Evolutionary conservation across 345 rosid genomes (phyloP).

Genomic region (Populus simonii): DNA sequence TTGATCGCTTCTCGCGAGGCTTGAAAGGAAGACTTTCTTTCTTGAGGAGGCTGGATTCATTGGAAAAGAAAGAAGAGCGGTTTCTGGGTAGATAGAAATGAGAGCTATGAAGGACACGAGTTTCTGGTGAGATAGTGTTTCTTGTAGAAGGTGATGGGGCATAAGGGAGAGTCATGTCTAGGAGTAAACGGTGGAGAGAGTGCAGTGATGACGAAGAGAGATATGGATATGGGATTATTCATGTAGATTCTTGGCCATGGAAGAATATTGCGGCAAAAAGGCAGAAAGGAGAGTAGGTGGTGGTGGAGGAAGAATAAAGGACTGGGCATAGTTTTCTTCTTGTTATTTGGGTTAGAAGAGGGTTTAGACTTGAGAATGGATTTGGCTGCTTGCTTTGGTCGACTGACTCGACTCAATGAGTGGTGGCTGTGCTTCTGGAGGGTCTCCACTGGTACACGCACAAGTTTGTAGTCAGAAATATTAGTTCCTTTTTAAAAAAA

Average conservation of each 20-base stretch:
- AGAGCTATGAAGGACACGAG: slow-evolving; percentile 28
- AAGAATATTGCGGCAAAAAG: slow-evolving; percentile 2
- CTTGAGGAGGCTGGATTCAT: slow-evolving; percentile 31
- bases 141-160: slow-evolving; percentile 47
- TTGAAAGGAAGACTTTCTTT: slow-evolving; percentile 28
- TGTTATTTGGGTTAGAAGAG: background rate
- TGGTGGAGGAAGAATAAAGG: slow-evolving; percentile 2
- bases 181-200: background rate
- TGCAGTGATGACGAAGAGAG: background rate
- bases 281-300: slow-evolving; percentile 1
- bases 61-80: slow-evolving; percentile 25
- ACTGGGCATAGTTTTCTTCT: slow-evolving; percentile 3
- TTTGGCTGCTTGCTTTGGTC: slow-evolving; percentile 29
- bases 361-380: background rate
- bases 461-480: background rate
- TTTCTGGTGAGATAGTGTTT: slow-evolving; percentile 35
- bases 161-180: slow-evolving; percentile 62
- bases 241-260: slow-evolving; percentile 20
- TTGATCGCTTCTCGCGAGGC: slow-evolving; percentile 25
- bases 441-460: background rate
- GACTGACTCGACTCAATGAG: slow-evolving; percentile 15
- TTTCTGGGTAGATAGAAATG: slow-evolving; percentile 43
- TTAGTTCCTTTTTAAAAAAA: background rate
- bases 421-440: slow-evolving; percentile 26
- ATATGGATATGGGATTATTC: slow-evolving; percentile 19